Percentiles rank a stretch among this genome's conserved stretches.
Conservation (phyloP, 352 stramenopile species). For the Phytopythium kandeliae region DNA sequence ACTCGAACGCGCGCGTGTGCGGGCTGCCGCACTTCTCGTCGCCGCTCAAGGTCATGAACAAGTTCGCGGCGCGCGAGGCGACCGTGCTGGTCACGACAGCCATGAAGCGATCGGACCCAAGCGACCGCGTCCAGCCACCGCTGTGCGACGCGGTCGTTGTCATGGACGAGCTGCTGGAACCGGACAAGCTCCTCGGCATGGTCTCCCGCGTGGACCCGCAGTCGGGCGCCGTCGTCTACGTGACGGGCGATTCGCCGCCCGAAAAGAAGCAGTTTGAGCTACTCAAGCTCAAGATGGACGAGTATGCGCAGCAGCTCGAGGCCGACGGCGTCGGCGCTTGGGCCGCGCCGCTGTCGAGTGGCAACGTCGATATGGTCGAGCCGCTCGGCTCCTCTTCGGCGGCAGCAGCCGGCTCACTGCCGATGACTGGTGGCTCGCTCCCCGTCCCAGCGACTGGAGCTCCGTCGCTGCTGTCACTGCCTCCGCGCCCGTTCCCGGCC, state of each 20-base stretch:
- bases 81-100: conserved; percentile 80
- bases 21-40: conserved; percentile 57
- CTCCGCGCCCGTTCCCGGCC: neutral
- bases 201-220: conserved; percentile 30
- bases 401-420: neutral
- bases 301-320: conserved; percentile 38
- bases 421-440: neutral
- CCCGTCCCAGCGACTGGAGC: neutral
- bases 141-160: conserved; percentile 63
- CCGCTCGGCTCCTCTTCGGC: neutral
- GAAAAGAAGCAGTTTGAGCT: conserved; percentile 59
- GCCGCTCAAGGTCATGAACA: conserved; percentile 58
- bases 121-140: conserved; percentile 31
- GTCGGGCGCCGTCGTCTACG: conserved; percentile 60
- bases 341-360: neutral
- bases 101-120: conserved; percentile 48
- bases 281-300: conserved; percentile 56
- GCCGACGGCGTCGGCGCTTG: conserved; percentile 16
- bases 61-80: conserved; percentile 44
- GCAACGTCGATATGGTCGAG: neutral
- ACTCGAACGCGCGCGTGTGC: conserved; percentile 55
- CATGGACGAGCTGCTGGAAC: conserved; percentile 73
- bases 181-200: conserved; percentile 71
- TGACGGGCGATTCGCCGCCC: conserved; percentile 29
- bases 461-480: neutral